Evolutionary conservation across 768 basidiomycete species (phyloP).

Genomic region (Hericium erinaceus): DNA sequence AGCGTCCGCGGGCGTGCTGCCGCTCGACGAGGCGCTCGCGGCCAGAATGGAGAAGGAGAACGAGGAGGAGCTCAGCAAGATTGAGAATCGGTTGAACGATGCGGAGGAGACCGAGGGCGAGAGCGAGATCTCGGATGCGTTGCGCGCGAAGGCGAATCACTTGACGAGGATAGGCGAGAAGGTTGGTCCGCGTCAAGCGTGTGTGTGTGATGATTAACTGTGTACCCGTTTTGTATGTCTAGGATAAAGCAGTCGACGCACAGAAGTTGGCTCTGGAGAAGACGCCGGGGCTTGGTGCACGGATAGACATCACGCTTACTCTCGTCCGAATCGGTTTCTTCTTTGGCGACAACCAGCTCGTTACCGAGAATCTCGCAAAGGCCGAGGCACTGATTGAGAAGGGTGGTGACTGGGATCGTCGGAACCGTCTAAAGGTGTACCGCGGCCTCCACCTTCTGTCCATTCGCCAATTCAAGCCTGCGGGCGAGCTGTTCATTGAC

Average conservation of each 20-base stretch:
- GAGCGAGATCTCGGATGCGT: conserved; percentile 82
- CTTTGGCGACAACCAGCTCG: conserved; percentile 68
- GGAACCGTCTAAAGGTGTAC: conserved; percentile 96
- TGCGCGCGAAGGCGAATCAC: conserved; percentile 79
- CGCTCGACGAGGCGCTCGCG: conserved; percentile 44
- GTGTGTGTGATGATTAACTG: background rate
- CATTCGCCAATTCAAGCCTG: conserved; percentile 86
- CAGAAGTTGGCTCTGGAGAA: conserved; percentile 82
- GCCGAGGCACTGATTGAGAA: conserved; percentile 89
- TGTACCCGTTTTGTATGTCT: background rate
- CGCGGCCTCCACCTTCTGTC: conserved; percentile 76
- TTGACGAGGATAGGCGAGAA: conserved; percentile 85
- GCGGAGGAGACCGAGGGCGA: conserved; percentile 90
- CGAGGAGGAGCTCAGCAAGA: conserved; percentile 54
- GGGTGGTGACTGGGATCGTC: conserved; percentile 97
- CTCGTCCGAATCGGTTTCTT: conserved; percentile 88
- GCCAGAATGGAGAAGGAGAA: conserved; percentile 61
- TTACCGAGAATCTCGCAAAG: conserved; percentile 61
- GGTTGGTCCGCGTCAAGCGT: conserved; percentile 19
- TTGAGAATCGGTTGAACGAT: conserved; percentile 75
- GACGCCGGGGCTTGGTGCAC: conserved; percentile 84
- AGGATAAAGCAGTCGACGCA: conserved; percentile 79
- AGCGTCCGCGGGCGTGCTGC: conserved; percentile 39
- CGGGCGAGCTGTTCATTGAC: conserved; percentile 79
- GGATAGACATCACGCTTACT: conserved; percentile 88